Percentiles rank a stretch among this genome's conserved stretches.
These are phyloP conservation scores for Xylaria sp. DNA, from an alignment of 2,329 filamentous ascomycete species.

Conservation along the genomic window DNA sequence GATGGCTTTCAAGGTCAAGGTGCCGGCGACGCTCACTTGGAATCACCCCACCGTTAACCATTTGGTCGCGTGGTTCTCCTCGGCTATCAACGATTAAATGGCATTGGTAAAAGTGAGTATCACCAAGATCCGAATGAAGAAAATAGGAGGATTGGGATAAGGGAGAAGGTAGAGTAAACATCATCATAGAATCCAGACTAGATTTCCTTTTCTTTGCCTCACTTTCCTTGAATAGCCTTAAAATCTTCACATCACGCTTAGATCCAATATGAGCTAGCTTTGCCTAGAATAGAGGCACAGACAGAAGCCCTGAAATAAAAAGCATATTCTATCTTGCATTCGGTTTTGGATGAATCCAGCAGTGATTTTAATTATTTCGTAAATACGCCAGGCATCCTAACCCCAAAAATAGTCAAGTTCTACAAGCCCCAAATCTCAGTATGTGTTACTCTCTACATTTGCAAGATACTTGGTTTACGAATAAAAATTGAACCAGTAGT, in stretches of 20 bases:
- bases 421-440: too few relatives aligned
- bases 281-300: too few relatives aligned
- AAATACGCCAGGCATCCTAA: not conserved
- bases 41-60: slow-evolving; percentile 53
- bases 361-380: not conserved
- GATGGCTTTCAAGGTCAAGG: slow-evolving; percentile 48
- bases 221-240: not conserved
- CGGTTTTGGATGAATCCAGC: too few relatives aligned
- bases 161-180: not conserved
- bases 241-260: not conserved
- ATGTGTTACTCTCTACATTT: not conserved
- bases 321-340: too few relatives aligned
- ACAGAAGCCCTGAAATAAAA: too few relatives aligned
- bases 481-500: not conserved
- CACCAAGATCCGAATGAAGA: not conserved
- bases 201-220: not conserved
- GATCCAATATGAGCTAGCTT: too few relatives aligned
- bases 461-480: not conserved
- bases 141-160: not conserved
- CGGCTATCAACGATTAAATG: slow-evolving; percentile 9
- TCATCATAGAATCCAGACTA: not conserved
- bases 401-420: not conserved
- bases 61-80: slow-evolving; percentile 51
- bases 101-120: not conserved
- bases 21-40: slow-evolving; percentile 55